Evolutionary conservation across 2,329 filamentous ascomycete genomes (phyloP), one percentile per base, ranked within the genome.

Genomic region (Alternaria gaisen): DNA sequence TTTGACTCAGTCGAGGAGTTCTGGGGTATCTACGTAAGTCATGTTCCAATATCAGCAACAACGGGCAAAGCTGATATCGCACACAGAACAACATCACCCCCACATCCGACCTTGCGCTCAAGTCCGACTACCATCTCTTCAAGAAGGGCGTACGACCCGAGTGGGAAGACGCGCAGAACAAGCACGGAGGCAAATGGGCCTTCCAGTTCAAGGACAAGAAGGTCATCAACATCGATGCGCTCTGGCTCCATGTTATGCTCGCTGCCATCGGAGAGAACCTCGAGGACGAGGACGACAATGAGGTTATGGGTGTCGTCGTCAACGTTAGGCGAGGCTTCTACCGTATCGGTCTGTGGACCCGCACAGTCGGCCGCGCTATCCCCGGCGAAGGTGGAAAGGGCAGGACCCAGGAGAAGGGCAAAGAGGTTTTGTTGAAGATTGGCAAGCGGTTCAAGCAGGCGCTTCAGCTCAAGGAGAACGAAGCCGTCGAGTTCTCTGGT

Each of bases 121-220:
- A 99, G 85, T 97, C 95, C 77, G 95, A 99, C 81, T 99, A 99
- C 84, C 96, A 99, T 79, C 91, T 99, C 44, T 99, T 99, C 91
- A 99, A 99, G 86, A 91, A 90, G 73, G 94, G 94, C 68, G 92
- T 99, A 65, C 92, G 95, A 67, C 95, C 95, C 36, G 96, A 99
- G 83, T 99, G 95, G 95, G 95, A 99, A 82, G 95, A 99, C 79
- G 86, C 88, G 26, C 93, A 98, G 84, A 99, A 99, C 86, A 99
- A 98, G 87, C 93, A 98, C 80, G 95, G 95, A 72, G 95, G 95
- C 82, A 97, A 97, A 83, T 99, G 95, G 95, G 94, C 94, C 26
- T 98, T 96, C 84, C 91, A 92, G 76, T 97, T 97, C 89, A 97
- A 96, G 85, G 93, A 97, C 73, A 97, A 97, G 88, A 90, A 91